Evolutionary conservation across 208 protist species (phyloP), one percentile per base, ranked within the genome.

Genomic region (Leishmania mexicana): DNA sequence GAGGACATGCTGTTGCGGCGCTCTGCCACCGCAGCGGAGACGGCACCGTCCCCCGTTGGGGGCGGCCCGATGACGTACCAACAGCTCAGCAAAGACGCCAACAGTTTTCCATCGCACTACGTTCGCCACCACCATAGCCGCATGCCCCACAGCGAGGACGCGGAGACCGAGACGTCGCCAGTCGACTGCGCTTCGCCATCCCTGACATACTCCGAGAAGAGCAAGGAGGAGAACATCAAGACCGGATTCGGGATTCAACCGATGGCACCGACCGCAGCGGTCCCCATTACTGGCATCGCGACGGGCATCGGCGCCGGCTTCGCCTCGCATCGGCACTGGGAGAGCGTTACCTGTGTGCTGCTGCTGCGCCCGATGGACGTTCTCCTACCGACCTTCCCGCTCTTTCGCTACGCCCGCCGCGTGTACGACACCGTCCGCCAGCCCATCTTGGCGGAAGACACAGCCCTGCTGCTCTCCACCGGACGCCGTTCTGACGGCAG

Each of bases 331-430:
- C 84, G 80, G 21, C 84, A 86, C 83, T 94, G 90, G 90, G 51
- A 83, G 72, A 88, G 83, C 62, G 68, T 94, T 31, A 93, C 89
- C 2, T 94, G 88, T 67, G 84, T 94, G 58, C 75, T 94, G 64
- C 79, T 94, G 35, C 79, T 94, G 31, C 85, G 86, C 5, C 75
- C 84, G 28, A 80, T 78, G 73, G 71, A 79, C 15, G 82, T 85
- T 65, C 79, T 85, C 40, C 53, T 67, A 6, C 78, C 80, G 5
- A 80, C 75, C n/a, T 91, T 94, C 62, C 91, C 91, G 6, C 83
- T 94, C 28, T 94, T 94, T 78, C 82, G 87, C 68, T 89, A 88
- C 76, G 89, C 83, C 70, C 78, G 81, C n/a, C 84, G 84, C 45
- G 24, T 84, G 2, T 83, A 76, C 78, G 76, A 78, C 54, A 82